phyloP scores from a whole-genome alignment of 2,329 filamentous ascomycete genomes.

The Bipolaris zeicola region DNA sequence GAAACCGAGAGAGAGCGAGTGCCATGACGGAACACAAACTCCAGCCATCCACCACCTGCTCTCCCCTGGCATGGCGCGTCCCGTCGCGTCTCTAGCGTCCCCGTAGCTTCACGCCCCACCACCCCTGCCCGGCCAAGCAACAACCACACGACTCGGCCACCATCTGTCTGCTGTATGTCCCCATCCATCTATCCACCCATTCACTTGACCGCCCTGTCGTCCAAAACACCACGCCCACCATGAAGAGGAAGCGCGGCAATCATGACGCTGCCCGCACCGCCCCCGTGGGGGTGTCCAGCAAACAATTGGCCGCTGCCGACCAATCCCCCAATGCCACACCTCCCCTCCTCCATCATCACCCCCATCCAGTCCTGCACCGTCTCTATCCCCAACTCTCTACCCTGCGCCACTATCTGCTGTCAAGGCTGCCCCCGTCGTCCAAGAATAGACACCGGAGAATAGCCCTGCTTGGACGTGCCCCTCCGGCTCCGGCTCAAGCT shows the following conservation, averaged over 20 bases:
- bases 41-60: not conserved
- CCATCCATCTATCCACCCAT: not conserved
- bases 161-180: not conserved
- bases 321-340: slow-evolving; percentile 44
- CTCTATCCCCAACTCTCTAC: slow-evolving; percentile 71
- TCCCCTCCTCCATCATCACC: slow-evolving; percentile 24
- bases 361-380: slow-evolving; percentile 69
- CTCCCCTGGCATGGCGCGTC: slow-evolving; percentile 3
- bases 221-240: not conserved
- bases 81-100: slow-evolving; percentile 6
- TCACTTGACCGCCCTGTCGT: not conserved
- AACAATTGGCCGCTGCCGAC: slow-evolving; percentile 26
- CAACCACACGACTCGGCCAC: not conserved
- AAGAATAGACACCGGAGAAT: slow-evolving; percentile 58
- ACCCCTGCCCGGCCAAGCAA: not conserved
- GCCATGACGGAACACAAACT: not conserved
- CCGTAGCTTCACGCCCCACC: not conserved
- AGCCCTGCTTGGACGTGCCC: slow-evolving; percentile 39
- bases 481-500: slow-evolving; percentile 10
- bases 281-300: slow-evolving; percentile 28
- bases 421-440: slow-evolving; percentile 69
- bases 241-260: not conserved
- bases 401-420: slow-evolving; percentile 72
- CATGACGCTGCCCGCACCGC: not conserved
- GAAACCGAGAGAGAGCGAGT: not conserved